These are phyloP conservation scores for Clathrospora elynae DNA, from an alignment of 2,329 filamentous ascomycete genomes.

Conservation along the genomic window DNA sequence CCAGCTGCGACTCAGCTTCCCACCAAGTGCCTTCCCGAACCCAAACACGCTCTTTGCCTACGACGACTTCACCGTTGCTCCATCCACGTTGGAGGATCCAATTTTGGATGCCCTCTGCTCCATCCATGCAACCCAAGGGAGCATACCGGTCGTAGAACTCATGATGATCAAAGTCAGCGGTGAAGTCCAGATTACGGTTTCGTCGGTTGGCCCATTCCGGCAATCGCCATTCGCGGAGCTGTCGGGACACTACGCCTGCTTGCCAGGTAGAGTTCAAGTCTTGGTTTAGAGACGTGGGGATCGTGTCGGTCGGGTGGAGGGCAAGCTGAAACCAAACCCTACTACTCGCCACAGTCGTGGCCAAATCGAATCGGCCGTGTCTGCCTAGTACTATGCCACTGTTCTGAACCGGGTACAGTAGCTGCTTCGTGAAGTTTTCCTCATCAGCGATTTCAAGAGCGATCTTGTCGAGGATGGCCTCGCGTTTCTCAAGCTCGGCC, in stretches of 20 bases:
- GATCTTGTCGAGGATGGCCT: conserved; percentile 83
- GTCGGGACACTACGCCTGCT: conserved; percentile 86
- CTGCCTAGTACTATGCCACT: conserved; percentile 82
- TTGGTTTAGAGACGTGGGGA: conserved; percentile 74
- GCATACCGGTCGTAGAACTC: conserved; percentile 87
- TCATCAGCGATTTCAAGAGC: conserved; percentile 80
- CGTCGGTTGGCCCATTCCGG: conserved; percentile 96
- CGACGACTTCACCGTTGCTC: conserved; percentile 95
- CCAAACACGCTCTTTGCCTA: conserved; percentile 92
- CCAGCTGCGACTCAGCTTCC: conserved; percentile 96
- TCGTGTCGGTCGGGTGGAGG: conserved; percentile 88
- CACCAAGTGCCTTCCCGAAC: conserved; percentile 94
- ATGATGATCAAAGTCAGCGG: conserved; percentile 91
- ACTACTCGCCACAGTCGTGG: conserved; percentile 76
- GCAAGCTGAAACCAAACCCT: conserved; percentile 94
- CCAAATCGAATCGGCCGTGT: conserved; percentile 77
- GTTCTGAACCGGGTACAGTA: conserved; percentile 78
- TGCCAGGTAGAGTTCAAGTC: conserved; percentile 86
- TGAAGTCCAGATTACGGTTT: conserved; percentile 91
- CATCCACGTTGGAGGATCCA: conserved; percentile 95
- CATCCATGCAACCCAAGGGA: conserved; percentile 83
- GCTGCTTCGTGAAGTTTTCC: conserved; percentile 78
- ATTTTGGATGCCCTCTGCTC: conserved; percentile 88
- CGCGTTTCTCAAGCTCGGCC: conserved; percentile 77
- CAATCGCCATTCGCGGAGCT: conserved; percentile 89